Evolutionary conservation across 768 basidiomycete species (phyloP).

Genomic region (Mycena amicta): DNA sequence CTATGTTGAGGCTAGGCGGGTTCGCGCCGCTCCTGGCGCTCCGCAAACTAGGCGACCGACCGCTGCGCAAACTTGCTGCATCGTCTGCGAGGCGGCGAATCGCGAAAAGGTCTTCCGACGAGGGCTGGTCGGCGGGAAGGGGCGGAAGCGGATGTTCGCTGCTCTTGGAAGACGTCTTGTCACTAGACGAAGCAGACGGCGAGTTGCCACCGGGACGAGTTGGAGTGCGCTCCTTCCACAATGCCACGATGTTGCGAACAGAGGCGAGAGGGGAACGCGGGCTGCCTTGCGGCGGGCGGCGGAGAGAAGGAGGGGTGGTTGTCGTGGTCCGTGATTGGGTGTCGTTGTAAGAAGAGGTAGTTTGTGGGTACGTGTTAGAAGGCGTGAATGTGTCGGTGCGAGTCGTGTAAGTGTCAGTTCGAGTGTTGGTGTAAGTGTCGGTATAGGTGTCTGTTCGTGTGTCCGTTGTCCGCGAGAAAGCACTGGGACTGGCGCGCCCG

Average conservation of each 20-base stretch:
- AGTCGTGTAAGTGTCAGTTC: conserved; percentile 34
- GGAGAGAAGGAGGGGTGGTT: conserved; percentile 57
- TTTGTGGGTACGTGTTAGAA: conserved; percentile 47
- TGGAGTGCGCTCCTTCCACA: conserved; percentile 80
- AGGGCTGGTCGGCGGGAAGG: conserved; percentile 19
- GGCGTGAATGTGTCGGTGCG: conserved; percentile 34
- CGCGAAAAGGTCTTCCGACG: conserved; percentile 53
- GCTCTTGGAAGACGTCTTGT: neutral
- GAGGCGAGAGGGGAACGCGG: conserved; percentile 74
- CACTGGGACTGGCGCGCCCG: conserved; percentile 14
- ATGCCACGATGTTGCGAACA: conserved; percentile 75
- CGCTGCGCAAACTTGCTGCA: conserved; percentile 26
- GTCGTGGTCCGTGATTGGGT: conserved; percentile 45
- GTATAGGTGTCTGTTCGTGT: conserved; percentile 40
- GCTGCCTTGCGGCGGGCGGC: conserved; percentile 59
- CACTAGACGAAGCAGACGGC: conserved; percentile 38
- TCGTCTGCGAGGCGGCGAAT: conserved; percentile 33
- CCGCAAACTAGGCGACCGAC: conserved; percentile 19
- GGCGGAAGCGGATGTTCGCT: conserved; percentile 16
- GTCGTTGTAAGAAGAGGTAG: conserved; percentile 29
- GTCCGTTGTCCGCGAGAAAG: conserved; percentile 22
- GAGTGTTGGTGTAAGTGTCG: conserved; percentile 38
- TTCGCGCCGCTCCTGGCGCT: conserved; percentile 34
- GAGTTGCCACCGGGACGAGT: conserved; percentile 38
- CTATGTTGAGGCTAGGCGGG: conserved; percentile 48